Percentiles rank a stretch among this genome's conserved stretches.
These are phyloP conservation scores for Mycena venus DNA, from an alignment of 768 basidiomycete species.

Conservation along the genomic window DNA sequence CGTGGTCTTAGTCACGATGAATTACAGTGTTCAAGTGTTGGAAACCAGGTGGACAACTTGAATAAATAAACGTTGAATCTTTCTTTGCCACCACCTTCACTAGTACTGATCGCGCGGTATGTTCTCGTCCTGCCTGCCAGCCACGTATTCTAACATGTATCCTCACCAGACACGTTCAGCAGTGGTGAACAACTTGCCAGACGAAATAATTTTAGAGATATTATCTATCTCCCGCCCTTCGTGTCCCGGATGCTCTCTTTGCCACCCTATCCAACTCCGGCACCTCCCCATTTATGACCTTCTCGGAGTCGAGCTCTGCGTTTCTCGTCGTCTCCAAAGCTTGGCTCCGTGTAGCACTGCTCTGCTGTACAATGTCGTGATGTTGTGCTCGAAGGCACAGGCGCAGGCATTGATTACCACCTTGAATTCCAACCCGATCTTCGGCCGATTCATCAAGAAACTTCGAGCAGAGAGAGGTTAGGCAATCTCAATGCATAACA, in stretches of 20 bases:
- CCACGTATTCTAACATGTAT: no score
- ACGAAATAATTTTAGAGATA: constrained; percentile 25
- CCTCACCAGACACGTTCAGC: no score
- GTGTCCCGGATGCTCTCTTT: constrained; percentile 6
- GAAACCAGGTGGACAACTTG: no score
- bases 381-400: constrained; percentile 23
- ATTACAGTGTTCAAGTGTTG: no score
- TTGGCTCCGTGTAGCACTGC: constrained; percentile 30
- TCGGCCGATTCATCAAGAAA: constrained; percentile 27
- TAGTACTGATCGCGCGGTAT: no score
- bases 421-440: not conserved
- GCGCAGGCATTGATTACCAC: constrained; percentile 4
- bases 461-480: constrained; percentile 30
- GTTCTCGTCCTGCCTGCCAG: no score
- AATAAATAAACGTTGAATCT: no score
- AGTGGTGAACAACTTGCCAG: constrained; percentile 6
- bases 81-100: no score
- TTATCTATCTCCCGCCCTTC: constrained; percentile 4
- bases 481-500: constrained; percentile 19
- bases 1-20: no score
- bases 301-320: constrained; percentile 19
- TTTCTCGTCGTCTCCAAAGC: constrained; percentile 21
- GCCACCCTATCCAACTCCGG: not conserved
- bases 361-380: constrained; percentile 18
- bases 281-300: not conserved